phyloP scores from a whole-genome alignment of 495 filamentous ascomycete species.

The Podospora tetraspora region DNA sequence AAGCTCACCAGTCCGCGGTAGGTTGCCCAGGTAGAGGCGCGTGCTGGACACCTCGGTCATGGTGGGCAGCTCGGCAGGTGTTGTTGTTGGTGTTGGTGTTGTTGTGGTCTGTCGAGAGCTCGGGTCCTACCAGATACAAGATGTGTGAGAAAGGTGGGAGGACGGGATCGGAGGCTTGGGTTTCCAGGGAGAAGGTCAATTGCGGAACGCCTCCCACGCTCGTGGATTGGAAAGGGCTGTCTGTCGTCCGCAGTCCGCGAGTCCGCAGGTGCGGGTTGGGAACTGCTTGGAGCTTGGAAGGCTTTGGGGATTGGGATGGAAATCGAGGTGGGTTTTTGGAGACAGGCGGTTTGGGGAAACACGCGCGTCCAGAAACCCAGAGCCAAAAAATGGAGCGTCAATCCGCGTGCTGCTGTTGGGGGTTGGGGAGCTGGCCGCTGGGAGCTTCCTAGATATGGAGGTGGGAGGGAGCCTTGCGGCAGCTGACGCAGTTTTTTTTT shows the following conservation, averaged over 20 bases:
- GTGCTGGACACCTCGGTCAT: conserved; percentile 84
- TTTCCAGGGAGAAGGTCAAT: neutral
- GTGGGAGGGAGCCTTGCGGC: conserved; percentile 7
- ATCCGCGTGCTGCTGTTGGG: neutral
- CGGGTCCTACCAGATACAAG: conserved; percentile 4
- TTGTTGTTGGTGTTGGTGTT: no score
- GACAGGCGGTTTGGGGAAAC: neutral
- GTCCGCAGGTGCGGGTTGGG: neutral
- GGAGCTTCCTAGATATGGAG: neutral
- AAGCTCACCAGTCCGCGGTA: conserved; percentile 88
- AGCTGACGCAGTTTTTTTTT: neutral
- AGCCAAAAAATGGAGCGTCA: neutral
- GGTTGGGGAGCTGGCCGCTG: neutral
- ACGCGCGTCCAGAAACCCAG: neutral
- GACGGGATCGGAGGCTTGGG: neutral
- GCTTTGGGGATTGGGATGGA: neutral
- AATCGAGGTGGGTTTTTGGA: neutral
- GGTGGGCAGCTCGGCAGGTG: conserved; percentile 9
- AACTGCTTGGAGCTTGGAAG: neutral
- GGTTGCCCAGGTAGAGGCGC: conserved; percentile 93
- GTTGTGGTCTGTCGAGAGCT: neutral
- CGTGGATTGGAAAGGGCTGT: neutral
- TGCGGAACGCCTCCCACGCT: neutral
- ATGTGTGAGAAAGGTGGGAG: conserved; percentile 1
- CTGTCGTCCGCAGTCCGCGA: no score